Base-by-base conservation (phyloP, 768 basidiomycete species). In the Cantharellus cinnabarinus region DNA sequence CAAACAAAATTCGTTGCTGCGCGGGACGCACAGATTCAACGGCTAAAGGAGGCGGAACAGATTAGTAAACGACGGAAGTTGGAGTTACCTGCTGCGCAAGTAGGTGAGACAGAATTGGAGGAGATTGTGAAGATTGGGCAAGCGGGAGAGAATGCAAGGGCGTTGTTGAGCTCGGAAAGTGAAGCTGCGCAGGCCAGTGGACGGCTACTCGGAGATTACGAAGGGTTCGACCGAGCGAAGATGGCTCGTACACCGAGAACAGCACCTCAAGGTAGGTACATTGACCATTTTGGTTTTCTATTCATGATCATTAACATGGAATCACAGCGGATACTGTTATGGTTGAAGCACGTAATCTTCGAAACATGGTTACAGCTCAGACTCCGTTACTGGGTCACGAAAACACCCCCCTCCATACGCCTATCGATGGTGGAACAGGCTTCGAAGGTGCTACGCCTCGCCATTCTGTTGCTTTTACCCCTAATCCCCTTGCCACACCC, bases 41-140 rank as follows among this genome's bases (percentile, higher is more conserved):
- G 93, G 70, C 74, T 98, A 60, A 95, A 95, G 70, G 95, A 99
- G 69, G 93, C 93, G 20, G 91, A 97, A 68, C 90, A 87, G 58
- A 91, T 98, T 60, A 86, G 89, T 35, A 78, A 89, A 63, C 71
- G 95, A 63, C 72, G 89, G 64, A 88, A 87, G 70, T 74, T 99
- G 38, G 78, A 79, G 58, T 74, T 99, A 10, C 95, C 95, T 0
- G 71, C 73, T 35, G 89, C 94, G 3, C 95, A 99, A 66, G 95
- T 99, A 14, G 87, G 89, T 4, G 95, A 99, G 71, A 71, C 77
- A 2, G 95, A 99, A 70, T 71, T 99, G 56, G 95, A 98, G 71
- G 91, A 97, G 63, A 97, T 99, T 62, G 94, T 95, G 63, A 99
- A 98, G 74, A 97, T 98, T 66, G 95, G 95, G 0, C 81, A 87